These are phyloP conservation scores for Penicillium sclerotiorum DNA, from an alignment of 2,329 filamentous ascomycete genomes.

Conservation along the genomic window DNA sequence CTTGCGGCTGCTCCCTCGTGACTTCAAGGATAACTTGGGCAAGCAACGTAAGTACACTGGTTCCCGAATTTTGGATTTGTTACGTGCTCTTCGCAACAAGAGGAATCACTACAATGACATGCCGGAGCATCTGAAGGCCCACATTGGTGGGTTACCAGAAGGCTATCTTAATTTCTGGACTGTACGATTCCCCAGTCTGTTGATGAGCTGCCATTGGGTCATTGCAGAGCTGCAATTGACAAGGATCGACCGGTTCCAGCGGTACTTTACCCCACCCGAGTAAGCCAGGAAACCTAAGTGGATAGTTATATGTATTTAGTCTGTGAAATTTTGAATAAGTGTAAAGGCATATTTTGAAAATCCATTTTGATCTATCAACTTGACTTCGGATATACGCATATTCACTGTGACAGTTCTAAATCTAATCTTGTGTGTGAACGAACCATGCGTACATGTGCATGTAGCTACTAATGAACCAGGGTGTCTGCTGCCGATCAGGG, in stretches of 20 bases:
- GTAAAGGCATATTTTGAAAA: no score
- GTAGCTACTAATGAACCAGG: no score
- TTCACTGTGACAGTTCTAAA: no score
- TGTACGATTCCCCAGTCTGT: slow-evolving; percentile 71
- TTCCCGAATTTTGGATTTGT: slow-evolving; percentile 76
- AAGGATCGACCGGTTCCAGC: slow-evolving; percentile 43
- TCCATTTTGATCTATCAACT: no score
- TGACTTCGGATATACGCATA: no score
- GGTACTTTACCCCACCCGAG: slow-evolving; percentile 44
- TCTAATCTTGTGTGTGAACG: no score
- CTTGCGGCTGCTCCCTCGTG: slow-evolving; percentile 70
- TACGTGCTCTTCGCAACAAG: slow-evolving; percentile 91
- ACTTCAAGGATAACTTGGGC: slow-evolving; percentile 85
- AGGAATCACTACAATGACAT: slow-evolving; percentile 98
- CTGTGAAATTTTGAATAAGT: no score
- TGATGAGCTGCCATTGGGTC: slow-evolving; percentile 78
- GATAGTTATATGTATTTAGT: no score
- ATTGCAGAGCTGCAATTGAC: slow-evolving; percentile 66
- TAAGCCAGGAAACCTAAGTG: no score
- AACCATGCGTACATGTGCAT: no score
- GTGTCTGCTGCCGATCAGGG: no score
- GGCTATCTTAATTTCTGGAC: slow-evolving; percentile 88
- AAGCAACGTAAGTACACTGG: slow-evolving; percentile 96
- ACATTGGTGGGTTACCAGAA: slow-evolving; percentile 74
- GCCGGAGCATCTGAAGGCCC: slow-evolving; percentile 72